Evolutionary conservation across 1,139 yeast genomes (phyloP).

Genomic region (Blastobotrys malaysiensis): DNA sequence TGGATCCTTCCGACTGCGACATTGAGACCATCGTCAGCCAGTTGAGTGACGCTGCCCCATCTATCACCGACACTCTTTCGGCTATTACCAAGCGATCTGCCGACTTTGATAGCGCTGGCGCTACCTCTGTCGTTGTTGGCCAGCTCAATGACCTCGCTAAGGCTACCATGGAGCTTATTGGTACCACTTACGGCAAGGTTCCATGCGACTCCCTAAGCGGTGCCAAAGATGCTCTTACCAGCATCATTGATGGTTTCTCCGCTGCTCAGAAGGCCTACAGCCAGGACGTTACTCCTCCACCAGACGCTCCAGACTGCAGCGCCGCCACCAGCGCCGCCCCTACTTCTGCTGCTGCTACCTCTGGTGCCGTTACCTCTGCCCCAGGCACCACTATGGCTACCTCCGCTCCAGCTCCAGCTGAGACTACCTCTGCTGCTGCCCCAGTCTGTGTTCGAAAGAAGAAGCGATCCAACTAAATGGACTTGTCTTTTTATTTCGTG

Average conservation of each 20-base stretch:
- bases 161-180: slow-evolving; percentile 3
- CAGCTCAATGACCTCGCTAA: neutral
- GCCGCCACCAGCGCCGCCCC: neutral
- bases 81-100: neutral
- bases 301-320: neutral
- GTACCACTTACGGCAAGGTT: slow-evolving; percentile 1
- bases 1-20: slow-evolving; percentile 4
- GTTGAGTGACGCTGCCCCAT: neutral
- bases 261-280: neutral
- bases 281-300: neutral
- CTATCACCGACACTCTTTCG: neutral
- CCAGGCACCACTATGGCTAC: neutral
- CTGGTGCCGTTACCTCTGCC: neutral
- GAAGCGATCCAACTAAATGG: neutral
- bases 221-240: neutral
- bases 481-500: neutral
- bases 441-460: neutral
- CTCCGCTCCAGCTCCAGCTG: neutral
- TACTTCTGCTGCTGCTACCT: slow-evolving; percentile 1
- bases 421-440: neutral
- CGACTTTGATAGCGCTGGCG: neutral
- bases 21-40: slow-evolving; percentile 1
- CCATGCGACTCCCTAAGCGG: slow-evolving; percentile 2
- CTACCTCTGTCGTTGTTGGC: neutral
- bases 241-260: neutral